Percentiles rank a stretch among this genome's conserved stretches.
phyloP scores from a whole-genome alignment of 768 basidiomycete genomes.

The Hygrophoropsis aurantiaca region DNA sequence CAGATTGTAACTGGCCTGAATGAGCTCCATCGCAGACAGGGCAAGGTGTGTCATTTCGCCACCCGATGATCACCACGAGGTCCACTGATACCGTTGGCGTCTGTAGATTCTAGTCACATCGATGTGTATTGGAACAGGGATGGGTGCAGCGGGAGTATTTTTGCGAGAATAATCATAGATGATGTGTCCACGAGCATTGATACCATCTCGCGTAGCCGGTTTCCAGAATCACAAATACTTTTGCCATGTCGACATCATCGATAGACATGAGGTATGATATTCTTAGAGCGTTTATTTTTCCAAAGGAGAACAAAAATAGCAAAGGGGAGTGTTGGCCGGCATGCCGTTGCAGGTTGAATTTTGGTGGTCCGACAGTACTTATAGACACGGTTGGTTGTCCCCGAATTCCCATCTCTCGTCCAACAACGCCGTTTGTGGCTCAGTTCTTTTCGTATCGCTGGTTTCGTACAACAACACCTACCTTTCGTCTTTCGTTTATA shows the following conservation, averaged over 20 bases:
- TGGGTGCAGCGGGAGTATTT: slow-evolving; percentile 86
- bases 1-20: slow-evolving; percentile 84
- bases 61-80: slow-evolving; percentile 3
- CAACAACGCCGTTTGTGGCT: background rate
- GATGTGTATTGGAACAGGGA: slow-evolving; percentile 90
- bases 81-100: slow-evolving; percentile 3
- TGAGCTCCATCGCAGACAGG: slow-evolving; percentile 65
- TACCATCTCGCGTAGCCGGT: too few relatives aligned
- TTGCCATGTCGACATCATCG: too few relatives aligned
- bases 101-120: slow-evolving; percentile 75
- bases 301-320: too few relatives aligned
- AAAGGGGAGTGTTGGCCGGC: background rate
- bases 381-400: slow-evolving; percentile 12
- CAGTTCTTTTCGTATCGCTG: slow-evolving; percentile 18
- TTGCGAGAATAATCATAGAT: slow-evolving; percentile 43
- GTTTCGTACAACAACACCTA: slow-evolving; percentile 11
- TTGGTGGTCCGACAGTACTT: slow-evolving; percentile 9
- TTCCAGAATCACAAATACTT: too few relatives aligned
- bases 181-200: too few relatives aligned
- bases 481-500: slow-evolving; percentile 23
- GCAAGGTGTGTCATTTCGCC: slow-evolving; percentile 63
- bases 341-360: slow-evolving; percentile 5
- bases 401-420: background rate
- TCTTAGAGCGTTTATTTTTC: background rate
- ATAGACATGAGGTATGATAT: too few relatives aligned